phyloP scores from a whole-genome alignment of 1,284 basidiomycete species.

The Fomes fomentarius region DNA sequence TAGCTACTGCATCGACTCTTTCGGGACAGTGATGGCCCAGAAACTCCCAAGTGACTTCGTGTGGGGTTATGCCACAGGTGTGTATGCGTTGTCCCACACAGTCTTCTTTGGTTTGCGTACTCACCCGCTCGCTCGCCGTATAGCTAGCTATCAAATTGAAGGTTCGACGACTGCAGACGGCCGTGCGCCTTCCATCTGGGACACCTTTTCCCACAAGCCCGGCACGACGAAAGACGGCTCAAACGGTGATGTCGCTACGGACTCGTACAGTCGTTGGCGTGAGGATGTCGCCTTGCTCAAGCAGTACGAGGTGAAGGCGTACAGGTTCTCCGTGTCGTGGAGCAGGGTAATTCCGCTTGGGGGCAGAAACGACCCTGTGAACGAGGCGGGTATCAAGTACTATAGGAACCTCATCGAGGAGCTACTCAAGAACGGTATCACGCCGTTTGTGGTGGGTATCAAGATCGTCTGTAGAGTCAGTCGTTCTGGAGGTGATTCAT shows the following conservation, averaged over 20 bases:
- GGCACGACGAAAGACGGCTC: conserved; percentile 68
- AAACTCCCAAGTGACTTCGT: conserved; percentile 32
- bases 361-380: conserved; percentile 69
- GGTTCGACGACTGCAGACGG: conserved; percentile 58
- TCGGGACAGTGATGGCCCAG: conserved; percentile 13
- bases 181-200: conserved; percentile 73
- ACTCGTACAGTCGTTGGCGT: conserved; percentile 69
- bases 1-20: no score
- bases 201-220: conserved; percentile 66
- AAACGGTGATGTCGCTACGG: conserved; percentile 69
- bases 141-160: conserved; percentile 59
- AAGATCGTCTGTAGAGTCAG: no score
- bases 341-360: conserved; percentile 73
- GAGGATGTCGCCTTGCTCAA: conserved; percentile 70
- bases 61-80: conserved; percentile 36
- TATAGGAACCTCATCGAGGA: conserved; percentile 68
- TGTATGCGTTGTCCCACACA: not conserved
- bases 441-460: conserved; percentile 64
- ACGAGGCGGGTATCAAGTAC: conserved; percentile 64
- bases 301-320: conserved; percentile 37
- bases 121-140: no score
- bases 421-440: conserved; percentile 62
- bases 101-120: no score
- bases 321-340: conserved; percentile 74
- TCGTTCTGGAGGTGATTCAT: no score